Evolutionary conservation across 768 basidiomycete species (phyloP).

Genomic region (Dendrothele bispora): DNA sequence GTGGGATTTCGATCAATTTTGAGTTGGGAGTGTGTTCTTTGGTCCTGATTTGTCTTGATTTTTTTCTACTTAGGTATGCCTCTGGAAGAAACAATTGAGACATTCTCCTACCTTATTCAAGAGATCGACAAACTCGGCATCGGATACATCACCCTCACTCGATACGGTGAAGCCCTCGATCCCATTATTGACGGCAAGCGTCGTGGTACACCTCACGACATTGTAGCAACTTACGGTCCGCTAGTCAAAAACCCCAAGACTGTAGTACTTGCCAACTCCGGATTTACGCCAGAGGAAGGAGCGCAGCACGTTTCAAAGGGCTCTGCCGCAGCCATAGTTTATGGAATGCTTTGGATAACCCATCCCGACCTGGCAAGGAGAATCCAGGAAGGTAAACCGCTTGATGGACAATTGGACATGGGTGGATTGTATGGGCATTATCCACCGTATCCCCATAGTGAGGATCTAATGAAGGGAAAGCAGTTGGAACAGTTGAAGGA

Average conservation of each 20-base stretch:
- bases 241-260: conserved; percentile 21
- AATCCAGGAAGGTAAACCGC: conserved; percentile 18
- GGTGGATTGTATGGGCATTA: conserved; percentile 12
- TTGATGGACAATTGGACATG: conserved; percentile 17
- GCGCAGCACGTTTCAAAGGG: conserved; percentile 12
- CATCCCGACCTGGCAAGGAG: conserved; percentile 27
- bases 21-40: too few relatives aligned
- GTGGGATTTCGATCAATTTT: too few relatives aligned
- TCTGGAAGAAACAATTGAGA: conserved; percentile 42
- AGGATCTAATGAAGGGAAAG: conserved; percentile 20
- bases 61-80: too few relatives aligned
- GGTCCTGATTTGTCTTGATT: too few relatives aligned
- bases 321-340: conserved; percentile 20
- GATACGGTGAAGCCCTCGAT: not conserved
- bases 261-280: conserved; percentile 28
- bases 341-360: conserved; percentile 22
- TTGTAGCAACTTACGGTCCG: conserved; percentile 23
- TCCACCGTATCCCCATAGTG: conserved; percentile 4
- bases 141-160: not conserved
- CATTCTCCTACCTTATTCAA: conserved; percentile 38
- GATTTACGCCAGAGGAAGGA: conserved; percentile 22
- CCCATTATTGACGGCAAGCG: conserved; percentile 7
- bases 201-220: conserved; percentile 26
- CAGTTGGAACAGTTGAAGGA: too few relatives aligned
- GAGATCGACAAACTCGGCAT: conserved; percentile 38